Evolutionary conservation across 768 basidiomycete species (phyloP).

Genomic region (Filobasidium wieringae): DNA sequence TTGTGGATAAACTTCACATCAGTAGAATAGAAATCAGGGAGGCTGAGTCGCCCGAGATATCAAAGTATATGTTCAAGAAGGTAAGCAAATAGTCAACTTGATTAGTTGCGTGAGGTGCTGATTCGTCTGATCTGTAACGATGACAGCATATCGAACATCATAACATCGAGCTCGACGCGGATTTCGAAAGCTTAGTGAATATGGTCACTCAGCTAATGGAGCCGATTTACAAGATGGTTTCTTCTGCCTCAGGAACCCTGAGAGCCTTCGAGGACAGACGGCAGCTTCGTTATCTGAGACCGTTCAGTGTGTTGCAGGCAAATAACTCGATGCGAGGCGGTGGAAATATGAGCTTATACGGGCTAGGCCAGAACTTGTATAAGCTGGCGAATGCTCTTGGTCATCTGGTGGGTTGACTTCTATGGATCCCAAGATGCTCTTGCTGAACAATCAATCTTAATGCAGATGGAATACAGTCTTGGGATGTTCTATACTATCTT

Average conservation of each 20-base stretch:
- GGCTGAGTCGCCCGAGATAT: conserved; percentile 76
- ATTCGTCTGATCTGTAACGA: not conserved
- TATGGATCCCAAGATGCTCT: not conserved
- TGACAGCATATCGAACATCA: conserved; percentile 62
- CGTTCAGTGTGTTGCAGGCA: conserved; percentile 41
- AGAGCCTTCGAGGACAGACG: not conserved
- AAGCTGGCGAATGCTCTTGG: conserved; percentile 69
- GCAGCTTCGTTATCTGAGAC: conserved; percentile 43
- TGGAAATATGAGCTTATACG: conserved; percentile 31
- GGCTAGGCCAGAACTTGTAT: conserved; percentile 45
- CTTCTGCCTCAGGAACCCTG: conserved; percentile 46
- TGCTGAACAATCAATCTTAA: not conserved
- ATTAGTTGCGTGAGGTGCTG: not conserved
- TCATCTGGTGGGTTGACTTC: conserved; percentile 56
- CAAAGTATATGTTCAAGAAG: conserved; percentile 78
- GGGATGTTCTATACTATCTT: conserved; percentile 63
- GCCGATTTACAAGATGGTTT: not conserved
- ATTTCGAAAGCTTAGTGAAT: conserved; percentile 39
- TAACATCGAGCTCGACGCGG: conserved; percentile 59
- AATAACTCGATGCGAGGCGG: not conserved
- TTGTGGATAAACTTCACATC: conserved; percentile 89
- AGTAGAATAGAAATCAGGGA: conserved; percentile 89
- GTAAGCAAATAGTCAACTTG: conserved; percentile 41
- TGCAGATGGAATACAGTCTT: conserved; percentile 69
- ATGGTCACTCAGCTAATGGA: not conserved